Evolutionary conservation across 176 grass and related monocot genomes (phyloP).

Genomic region (Cenchrus americanus): DNA sequence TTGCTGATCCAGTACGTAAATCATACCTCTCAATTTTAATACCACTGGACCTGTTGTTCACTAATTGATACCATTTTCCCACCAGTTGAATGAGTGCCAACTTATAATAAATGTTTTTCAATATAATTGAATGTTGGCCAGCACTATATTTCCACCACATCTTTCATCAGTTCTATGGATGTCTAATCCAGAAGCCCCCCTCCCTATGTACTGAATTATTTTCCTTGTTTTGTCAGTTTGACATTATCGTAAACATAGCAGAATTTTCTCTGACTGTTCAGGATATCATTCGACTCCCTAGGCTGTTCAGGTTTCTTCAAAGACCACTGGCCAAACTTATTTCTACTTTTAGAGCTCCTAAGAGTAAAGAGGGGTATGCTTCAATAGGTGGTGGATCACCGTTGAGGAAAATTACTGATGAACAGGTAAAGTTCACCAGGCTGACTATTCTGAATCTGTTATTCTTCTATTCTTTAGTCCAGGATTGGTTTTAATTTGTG

Average conservation of each 20-base stretch:
- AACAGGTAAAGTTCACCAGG: slow-evolving; percentile 66
- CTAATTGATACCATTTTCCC: background rate
- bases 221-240: background rate
- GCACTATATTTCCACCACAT: background rate
- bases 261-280: slow-evolving; percentile 37
- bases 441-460: slow-evolving; percentile 18
- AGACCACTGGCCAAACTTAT: slow-evolving; percentile 94
- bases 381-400: slow-evolving; percentile 97
- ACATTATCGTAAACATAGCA: background rate
- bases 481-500: background rate
- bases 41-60: background rate
- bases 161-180: background rate
- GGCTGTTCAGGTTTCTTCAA: slow-evolving; percentile 96
- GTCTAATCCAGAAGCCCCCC: background rate
- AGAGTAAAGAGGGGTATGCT: slow-evolving; percentile 97
- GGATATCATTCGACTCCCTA: slow-evolving; percentile 95
- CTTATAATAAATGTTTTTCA: background rate
- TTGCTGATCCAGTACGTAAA: slow-evolving; percentile 83
- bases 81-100: background rate
- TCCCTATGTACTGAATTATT: background rate
- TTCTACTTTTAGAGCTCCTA: slow-evolving; percentile 86
- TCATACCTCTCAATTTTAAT: background rate
- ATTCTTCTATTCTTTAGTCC: background rate
- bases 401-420: slow-evolving; percentile 89
- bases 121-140: background rate